Conservation (phyloP, 768 basidiomycete genomes). For the Lactifluus pinguis region DNA sequence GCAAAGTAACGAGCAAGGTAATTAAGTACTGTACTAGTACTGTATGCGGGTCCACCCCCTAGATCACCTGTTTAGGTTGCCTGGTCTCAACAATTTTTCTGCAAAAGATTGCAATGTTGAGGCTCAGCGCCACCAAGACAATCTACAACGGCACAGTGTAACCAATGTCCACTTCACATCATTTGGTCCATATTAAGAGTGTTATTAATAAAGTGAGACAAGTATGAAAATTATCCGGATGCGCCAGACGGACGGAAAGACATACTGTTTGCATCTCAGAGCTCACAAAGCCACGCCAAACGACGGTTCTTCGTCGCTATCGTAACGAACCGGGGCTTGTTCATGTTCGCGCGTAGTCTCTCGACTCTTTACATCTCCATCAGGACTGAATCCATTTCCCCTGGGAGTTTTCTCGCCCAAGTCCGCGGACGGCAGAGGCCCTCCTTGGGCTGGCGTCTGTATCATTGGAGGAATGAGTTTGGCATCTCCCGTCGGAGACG, state of each 20-base stretch:
- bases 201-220: neutral
- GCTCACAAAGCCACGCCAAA: conserved; percentile 14
- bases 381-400: neutral
- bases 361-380: neutral
- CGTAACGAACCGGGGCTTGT: neutral
- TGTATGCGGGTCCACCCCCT: too few relatives aligned
- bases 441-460: neutral
- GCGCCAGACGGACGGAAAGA: neutral
- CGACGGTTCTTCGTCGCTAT: conserved; percentile 12
- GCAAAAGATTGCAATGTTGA: too few relatives aligned
- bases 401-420: conserved; percentile 3
- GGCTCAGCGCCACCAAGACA: too few relatives aligned
- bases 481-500: neutral
- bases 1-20: too few relatives aligned
- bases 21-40: too few relatives aligned
- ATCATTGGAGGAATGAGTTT: neutral
- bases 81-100: too few relatives aligned
- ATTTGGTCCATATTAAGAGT: neutral
- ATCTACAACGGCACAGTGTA: too few relatives aligned
- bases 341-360: neutral
- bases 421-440: neutral
- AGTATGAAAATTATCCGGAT: neutral
- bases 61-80: too few relatives aligned
- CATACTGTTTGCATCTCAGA: neutral
- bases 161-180: neutral